A percentile compares a stretch with the other conserved stretches of the same genome.
Conservation (phyloP, 441 rosid genomes). For the Theobroma grandiflorum region DNA sequence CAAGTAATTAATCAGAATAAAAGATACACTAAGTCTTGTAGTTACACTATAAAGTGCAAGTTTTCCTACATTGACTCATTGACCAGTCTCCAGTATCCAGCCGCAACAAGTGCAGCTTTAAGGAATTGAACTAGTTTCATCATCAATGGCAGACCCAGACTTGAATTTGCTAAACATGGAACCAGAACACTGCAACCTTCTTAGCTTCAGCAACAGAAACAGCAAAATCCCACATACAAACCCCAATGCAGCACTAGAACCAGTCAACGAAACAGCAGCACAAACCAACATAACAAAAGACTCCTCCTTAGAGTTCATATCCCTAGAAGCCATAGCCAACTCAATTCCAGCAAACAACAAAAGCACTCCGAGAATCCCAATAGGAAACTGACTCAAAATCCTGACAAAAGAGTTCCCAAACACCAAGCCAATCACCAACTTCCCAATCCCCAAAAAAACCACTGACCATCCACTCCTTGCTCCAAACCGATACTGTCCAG, state of each 20-base stretch:
- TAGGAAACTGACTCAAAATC: conserved; percentile 69
- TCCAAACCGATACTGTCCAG: conserved; percentile 77
- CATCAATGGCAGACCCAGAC: conserved; percentile 9
- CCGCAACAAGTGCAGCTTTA: not conserved
- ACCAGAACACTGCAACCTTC: conserved; percentile 41
- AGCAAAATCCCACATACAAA: conserved; percentile 72
- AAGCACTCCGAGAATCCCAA: conserved; percentile 79
- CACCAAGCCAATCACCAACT: conserved; percentile 65
- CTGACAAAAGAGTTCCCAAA: conserved; percentile 79
- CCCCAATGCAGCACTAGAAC: conserved; percentile 83
- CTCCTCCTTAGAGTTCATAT: conserved; percentile 75
- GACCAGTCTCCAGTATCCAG: not conserved
- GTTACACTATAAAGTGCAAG: not conserved
- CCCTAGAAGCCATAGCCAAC: conserved; percentile 82
- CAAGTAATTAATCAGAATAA: not conserved
- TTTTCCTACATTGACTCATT: not conserved
- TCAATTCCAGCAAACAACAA: conserved; percentile 80
- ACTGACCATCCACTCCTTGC: conserved; percentile 73
- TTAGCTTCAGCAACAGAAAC: conserved; percentile 63
- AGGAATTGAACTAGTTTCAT: conserved; percentile 21
- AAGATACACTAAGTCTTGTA: not conserved
- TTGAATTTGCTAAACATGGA: conserved; percentile 13
- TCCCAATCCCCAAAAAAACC: conserved; percentile 64
- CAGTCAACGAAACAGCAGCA: conserved; percentile 79
- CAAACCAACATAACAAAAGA: conserved; percentile 83